phyloP scores from a whole-genome alignment of 257 asterid genomes.

The Primulina huaijiensis region DNA sequence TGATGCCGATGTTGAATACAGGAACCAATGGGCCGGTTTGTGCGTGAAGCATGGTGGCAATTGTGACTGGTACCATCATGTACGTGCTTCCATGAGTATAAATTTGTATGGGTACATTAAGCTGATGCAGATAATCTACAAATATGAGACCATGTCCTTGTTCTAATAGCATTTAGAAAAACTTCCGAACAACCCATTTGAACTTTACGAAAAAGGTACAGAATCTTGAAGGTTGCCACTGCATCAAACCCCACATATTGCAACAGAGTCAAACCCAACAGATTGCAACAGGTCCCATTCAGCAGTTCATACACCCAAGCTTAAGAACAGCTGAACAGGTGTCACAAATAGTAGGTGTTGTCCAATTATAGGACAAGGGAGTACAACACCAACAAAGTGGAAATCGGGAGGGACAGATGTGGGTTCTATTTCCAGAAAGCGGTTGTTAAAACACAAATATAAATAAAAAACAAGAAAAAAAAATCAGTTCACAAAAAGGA shows the following conservation, averaged over 20 bases:
- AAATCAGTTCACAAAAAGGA: constrained; percentile 4
- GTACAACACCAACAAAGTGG: constrained; percentile 1
- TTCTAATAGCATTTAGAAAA: background rate
- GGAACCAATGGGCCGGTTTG: background rate
- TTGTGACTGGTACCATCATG: background rate
- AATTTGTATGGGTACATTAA: background rate
- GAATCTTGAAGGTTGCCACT: background rate
- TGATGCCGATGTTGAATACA: background rate
- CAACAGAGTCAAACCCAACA: background rate
- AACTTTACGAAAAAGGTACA: background rate
- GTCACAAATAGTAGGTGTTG: background rate
- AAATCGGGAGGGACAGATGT: background rate
- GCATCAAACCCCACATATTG: background rate
- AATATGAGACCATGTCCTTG: background rate
- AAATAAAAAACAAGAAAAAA: background rate
- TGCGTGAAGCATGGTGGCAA: background rate
- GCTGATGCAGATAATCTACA: background rate
- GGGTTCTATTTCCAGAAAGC: background rate
- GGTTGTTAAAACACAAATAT: background rate
- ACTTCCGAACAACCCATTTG: background rate
- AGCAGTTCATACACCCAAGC: background rate
- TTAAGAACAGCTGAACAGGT: background rate
- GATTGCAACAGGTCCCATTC: background rate
- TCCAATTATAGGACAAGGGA: background rate
- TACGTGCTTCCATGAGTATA: background rate